A percentile compares a stretch with the other conserved stretches of the same genome.
Conservation (phyloP, 2,329 filamentous ascomycete genomes). For the Trichoderma polysporum region DNA sequence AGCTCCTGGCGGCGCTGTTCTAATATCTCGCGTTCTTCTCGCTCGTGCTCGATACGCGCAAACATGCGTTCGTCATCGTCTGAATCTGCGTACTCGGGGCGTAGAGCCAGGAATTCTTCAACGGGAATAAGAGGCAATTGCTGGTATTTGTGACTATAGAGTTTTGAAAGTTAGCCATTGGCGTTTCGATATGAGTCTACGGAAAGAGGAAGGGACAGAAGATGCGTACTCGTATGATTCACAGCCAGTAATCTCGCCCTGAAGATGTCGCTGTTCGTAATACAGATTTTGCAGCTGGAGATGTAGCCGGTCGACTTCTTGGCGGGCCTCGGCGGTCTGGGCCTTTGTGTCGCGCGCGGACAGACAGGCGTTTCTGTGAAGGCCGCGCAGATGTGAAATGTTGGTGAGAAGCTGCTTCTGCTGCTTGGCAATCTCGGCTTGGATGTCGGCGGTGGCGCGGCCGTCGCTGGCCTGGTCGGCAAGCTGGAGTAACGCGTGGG, state of each 20-base stretch:
- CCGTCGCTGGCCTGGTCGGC: conserved; percentile 47
- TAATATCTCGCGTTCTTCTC: conserved; percentile 76
- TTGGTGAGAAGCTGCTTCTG: conserved; percentile 80
- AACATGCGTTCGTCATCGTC: conserved; percentile 83
- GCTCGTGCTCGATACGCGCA: conserved; percentile 87
- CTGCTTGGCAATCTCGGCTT: conserved; percentile 65
- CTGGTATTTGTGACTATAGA: conserved; percentile 75
- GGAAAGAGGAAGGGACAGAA: not conserved
- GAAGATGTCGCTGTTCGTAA: conserved; percentile 90
- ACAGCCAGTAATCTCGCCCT: conserved; percentile 86
- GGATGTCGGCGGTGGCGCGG: conserved; percentile 47
- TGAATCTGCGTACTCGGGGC: conserved; percentile 70
- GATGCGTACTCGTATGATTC: conserved; percentile 81
- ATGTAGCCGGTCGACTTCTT: conserved; percentile 88
- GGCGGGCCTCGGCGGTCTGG: conserved; percentile 79
- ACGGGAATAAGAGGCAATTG: conserved; percentile 80
- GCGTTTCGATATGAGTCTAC: conserved; percentile 54
- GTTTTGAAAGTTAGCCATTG: conserved; percentile 41
- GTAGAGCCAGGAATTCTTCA: conserved; percentile 74
- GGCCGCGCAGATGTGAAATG: conserved; percentile 74
- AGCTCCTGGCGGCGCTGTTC: conserved; percentile 81
- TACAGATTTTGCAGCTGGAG: conserved; percentile 93
- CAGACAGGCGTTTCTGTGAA: conserved; percentile 80
- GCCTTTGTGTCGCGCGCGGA: conserved; percentile 82
- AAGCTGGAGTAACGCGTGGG: conserved; percentile 61